phyloP scores from a whole-genome alignment of 169 alveolate species.

The Cryptosporidium sp. region DNA sequence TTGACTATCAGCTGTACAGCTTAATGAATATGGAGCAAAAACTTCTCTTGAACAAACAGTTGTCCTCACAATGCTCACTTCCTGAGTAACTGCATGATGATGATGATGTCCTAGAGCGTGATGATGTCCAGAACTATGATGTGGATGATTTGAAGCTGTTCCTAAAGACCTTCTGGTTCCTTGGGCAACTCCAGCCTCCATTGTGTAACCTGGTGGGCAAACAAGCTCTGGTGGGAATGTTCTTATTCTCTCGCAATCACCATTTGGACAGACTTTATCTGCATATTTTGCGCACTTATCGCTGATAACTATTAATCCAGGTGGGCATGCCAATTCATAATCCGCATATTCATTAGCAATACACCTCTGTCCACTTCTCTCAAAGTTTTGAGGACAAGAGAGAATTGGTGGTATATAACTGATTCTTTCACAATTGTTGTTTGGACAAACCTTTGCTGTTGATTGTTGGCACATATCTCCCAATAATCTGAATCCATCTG shows the following conservation, averaged over 20 bases:
- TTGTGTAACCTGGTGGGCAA: conserved; percentile 76
- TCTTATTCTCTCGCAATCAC: conserved; percentile 60
- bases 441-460: conserved; percentile 68
- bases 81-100: conserved; percentile 19
- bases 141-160: conserved; percentile 38
- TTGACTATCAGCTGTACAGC: conserved; percentile 65
- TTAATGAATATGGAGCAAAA: conserved; percentile 70
- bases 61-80: conserved; percentile 59
- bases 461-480: conserved; percentile 77
- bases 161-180: conserved; percentile 33
- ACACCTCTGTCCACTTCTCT: conserved; percentile 74
- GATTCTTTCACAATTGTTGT: conserved; percentile 71
- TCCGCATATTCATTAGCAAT: conserved; percentile 74
- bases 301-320: conserved; percentile 67
- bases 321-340: conserved; percentile 74
- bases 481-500: conserved; percentile 67
- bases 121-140: conserved; percentile 31
- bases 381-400: conserved; percentile 70
- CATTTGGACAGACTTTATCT: conserved; percentile 76
- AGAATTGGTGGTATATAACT: conserved; percentile 62
- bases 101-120: conserved; percentile 26
- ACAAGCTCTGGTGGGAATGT: conserved; percentile 76
- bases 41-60: conserved; percentile 75
- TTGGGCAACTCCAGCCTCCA: conserved; percentile 70
- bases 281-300: conserved; percentile 73